Conservation (phyloP, 2,329 filamentous ascomycete genomes). For the Colletotrichum magnum region DNA sequence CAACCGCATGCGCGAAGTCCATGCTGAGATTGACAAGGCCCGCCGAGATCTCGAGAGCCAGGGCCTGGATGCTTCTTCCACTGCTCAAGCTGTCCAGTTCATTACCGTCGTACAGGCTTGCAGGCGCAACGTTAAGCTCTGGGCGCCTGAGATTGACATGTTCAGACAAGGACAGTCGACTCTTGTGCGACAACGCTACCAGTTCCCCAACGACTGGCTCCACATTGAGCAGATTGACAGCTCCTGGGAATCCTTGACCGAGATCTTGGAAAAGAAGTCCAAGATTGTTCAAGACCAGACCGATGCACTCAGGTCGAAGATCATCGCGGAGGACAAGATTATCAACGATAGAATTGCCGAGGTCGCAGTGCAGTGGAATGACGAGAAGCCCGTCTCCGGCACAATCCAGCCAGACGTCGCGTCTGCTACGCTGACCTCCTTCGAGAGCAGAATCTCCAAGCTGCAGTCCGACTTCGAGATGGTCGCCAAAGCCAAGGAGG, state of each 20-base stretch:
- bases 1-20: slow-evolving; percentile 91
- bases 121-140: slow-evolving; percentile 92
- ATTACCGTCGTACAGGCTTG: slow-evolving; percentile 98
- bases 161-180: slow-evolving; percentile 97
- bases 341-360: slow-evolving; percentile 90
- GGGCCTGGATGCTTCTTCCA: slow-evolving; percentile 93
- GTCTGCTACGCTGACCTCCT: slow-evolving; percentile 83
- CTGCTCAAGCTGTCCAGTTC: slow-evolving; percentile 96
- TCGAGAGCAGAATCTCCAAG: slow-evolving; percentile 87
- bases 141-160: slow-evolving; percentile 95
- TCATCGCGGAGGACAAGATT: slow-evolving; percentile 91
- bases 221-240: slow-evolving; percentile 96
- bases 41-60: slow-evolving; percentile 92
- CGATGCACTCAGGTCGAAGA: slow-evolving; percentile 94
- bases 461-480: slow-evolving; percentile 91
- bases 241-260: slow-evolving; percentile 94
- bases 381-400: slow-evolving; percentile 96
- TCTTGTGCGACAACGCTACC: slow-evolving; percentile 90
- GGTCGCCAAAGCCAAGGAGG: slow-evolving; percentile 97
- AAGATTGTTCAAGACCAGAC: slow-evolving; percentile 98
- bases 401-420: slow-evolving; percentile 92
- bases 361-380: slow-evolving; percentile 89
- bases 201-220: slow-evolving; percentile 94
- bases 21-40: slow-evolving; percentile 91
- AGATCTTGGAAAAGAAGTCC: slow-evolving; percentile 90